A percentile compares a stretch with the other conserved stretches of the same genome.
phyloP scores from a whole-genome alignment of 257 asterid species.

The Solanum chiquidenum region DNA sequence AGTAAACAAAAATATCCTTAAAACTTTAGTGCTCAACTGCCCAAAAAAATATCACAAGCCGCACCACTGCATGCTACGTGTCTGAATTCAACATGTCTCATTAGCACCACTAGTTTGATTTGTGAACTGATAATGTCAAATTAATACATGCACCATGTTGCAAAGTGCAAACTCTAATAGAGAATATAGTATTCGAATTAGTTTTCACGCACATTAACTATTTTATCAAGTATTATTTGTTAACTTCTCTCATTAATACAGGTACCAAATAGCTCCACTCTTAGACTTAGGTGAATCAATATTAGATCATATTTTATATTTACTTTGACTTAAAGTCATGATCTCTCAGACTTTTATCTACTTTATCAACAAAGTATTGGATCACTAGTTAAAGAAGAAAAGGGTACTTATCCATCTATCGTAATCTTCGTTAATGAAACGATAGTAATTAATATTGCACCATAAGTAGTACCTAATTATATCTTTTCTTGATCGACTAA shows the following conservation, averaged over 20 bases:
- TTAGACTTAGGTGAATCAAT: too few species aligned
- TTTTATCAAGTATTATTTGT: too few species aligned
- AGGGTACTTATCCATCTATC: too few species aligned
- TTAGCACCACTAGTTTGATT: background rate
- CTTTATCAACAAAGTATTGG: background rate
- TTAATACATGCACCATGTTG: background rate
- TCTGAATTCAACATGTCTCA: background rate
- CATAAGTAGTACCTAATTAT: background rate
- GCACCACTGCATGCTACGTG: background rate
- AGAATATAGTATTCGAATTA: background rate
- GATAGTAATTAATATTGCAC: background rate
- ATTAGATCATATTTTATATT: background rate
- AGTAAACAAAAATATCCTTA: background rate
- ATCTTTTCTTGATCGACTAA: background rate
- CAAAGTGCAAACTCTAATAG: background rate
- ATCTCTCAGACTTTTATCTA: background rate
- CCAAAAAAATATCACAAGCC: background rate
- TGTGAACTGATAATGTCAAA: background rate
- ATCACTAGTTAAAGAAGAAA: too few species aligned
- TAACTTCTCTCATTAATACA: background rate
- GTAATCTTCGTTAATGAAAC: background rate
- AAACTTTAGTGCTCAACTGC: background rate
- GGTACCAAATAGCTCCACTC: background rate
- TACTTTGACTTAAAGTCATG: background rate
- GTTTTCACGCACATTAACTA: background rate